A percentile compares a stretch with the other conserved stretches of the same genome.
These are phyloP conservation scores for Leucocoprinus birnbaumii DNA, from an alignment of 768 basidiomycete species.

Conservation along the genomic window DNA sequence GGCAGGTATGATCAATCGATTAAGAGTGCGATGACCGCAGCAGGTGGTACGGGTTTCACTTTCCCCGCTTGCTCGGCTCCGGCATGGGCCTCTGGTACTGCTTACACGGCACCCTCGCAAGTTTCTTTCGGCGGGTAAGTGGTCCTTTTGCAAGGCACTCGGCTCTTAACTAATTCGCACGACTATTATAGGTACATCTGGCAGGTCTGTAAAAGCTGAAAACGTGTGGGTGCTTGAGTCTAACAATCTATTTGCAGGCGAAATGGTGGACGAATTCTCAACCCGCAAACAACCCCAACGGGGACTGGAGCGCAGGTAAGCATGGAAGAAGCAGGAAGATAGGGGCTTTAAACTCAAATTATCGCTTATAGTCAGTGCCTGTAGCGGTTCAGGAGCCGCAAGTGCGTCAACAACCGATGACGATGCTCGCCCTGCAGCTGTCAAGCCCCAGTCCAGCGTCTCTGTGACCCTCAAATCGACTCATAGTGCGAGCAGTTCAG, in stretches of 20 bases:
- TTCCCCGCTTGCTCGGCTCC: slow-evolving; percentile 60
- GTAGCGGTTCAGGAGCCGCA: slow-evolving; percentile 21
- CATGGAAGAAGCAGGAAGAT: slow-evolving; percentile 1
- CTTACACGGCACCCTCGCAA: slow-evolving; percentile 47
- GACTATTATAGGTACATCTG: slow-evolving; percentile 52
- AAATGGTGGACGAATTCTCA: slow-evolving; percentile 54
- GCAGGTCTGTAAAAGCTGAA: slow-evolving; percentile 39
- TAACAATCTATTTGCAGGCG: slow-evolving; percentile 35
- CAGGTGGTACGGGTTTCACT: slow-evolving; percentile 68
- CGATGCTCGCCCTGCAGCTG: slow-evolving; percentile 15
- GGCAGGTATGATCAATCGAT: slow-evolving; percentile 56
- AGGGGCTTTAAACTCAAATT: neutral
- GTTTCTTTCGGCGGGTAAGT: slow-evolving; percentile 57
- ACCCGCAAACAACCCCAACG: slow-evolving; percentile 44
- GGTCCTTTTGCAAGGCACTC: neutral
- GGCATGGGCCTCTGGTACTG: slow-evolving; percentile 44
- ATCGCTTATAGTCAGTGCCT: slow-evolving; percentile 47
- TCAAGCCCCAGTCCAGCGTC: slow-evolving; percentile 17
- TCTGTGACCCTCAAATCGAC: slow-evolving; percentile 18
- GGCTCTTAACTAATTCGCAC: neutral
- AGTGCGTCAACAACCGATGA: slow-evolving; percentile 7
- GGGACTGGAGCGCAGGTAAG: slow-evolving; percentile 68
- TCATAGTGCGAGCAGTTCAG: slow-evolving; percentile 45
- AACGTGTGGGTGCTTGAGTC: neutral
- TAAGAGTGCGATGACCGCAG: slow-evolving; percentile 55